Evolutionary conservation across 2,329 filamentous ascomycete species (phyloP).

Genomic region (Helicocarpus griseus): DNA sequence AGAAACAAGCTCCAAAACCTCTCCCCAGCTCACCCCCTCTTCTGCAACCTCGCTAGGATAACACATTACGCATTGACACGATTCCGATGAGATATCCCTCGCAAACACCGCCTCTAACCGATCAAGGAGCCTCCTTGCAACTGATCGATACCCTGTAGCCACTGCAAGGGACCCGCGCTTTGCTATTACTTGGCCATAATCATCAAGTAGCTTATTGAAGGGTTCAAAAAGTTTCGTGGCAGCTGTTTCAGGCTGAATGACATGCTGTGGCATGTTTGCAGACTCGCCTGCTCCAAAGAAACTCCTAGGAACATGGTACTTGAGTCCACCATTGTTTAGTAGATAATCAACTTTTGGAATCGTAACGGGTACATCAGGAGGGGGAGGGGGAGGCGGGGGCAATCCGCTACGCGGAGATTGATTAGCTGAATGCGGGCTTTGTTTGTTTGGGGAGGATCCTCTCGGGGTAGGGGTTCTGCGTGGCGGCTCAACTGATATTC

Average conservation of each 20-base stretch:
- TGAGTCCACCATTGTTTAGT: slow-evolving; percentile 75
- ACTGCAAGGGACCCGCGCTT: slow-evolving; percentile 87
- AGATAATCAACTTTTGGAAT: slow-evolving; percentile 84
- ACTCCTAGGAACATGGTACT: slow-evolving; percentile 60
- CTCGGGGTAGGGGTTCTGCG: not conserved
- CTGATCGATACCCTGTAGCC: slow-evolving; percentile 86
- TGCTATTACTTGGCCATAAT: slow-evolving; percentile 71
- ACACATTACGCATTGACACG: slow-evolving; percentile 82
- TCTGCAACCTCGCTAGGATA: slow-evolving; percentile 49
- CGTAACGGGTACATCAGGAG: slow-evolving; percentile 55
- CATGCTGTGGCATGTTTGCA: slow-evolving; percentile 48
- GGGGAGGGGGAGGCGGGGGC: slow-evolving; percentile 65
- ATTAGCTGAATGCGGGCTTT: not conserved
- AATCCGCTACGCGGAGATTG: not conserved
- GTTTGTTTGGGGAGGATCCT: not conserved
- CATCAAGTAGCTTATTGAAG: slow-evolving; percentile 71
- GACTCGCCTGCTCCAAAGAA: slow-evolving; percentile 49
- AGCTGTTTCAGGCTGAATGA: slow-evolving; percentile 55
- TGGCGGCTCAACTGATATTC: not conserved
- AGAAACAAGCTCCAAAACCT: slow-evolving; percentile 86
- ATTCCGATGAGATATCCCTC: slow-evolving; percentile 75
- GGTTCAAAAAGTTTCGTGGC: slow-evolving; percentile 70
- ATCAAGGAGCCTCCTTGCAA: slow-evolving; percentile 83
- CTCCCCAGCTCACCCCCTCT: slow-evolving; percentile 82
- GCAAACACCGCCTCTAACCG: slow-evolving; percentile 90